These are phyloP conservation scores for Rubus idaeus DNA, from an alignment of 306 rosid species.

Conservation along the genomic window DNA sequence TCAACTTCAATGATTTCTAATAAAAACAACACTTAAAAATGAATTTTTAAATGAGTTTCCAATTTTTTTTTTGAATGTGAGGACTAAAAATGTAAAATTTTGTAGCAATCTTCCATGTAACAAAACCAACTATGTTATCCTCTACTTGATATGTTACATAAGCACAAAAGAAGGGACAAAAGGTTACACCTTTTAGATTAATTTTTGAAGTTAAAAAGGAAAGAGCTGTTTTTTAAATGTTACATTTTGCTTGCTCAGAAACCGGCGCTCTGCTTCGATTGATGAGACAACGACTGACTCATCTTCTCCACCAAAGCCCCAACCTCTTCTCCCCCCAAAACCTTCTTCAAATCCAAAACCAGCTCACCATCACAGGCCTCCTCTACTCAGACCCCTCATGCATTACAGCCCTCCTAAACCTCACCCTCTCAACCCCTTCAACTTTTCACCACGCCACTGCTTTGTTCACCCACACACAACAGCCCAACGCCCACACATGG, in stretches of 20 bases:
- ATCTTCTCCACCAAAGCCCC: conserved; percentile 21
- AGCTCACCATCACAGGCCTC: conserved; percentile 31
- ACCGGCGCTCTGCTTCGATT: background rate
- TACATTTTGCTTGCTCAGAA: background rate
- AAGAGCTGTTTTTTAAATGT: background rate
- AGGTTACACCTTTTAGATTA: too few relatives aligned
- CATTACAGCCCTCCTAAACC: conserved; percentile 20
- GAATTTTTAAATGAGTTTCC: too few relatives aligned
- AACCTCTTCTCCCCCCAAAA: conserved; percentile 8
- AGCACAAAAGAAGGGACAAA: too few relatives aligned
- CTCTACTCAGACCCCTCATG: conserved; percentile 16
- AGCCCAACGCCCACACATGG: conserved; percentile 16
- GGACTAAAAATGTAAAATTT: too few relatives aligned
- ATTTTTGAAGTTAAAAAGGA: background rate
- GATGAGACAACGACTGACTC: conserved; percentile 16
- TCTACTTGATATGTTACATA: too few relatives aligned
- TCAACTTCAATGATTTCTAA: too few relatives aligned
- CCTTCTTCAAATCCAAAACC: conserved; percentile 28
- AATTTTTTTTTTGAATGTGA: too few relatives aligned
- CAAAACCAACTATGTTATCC: too few relatives aligned
- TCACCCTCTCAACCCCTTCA: conserved; percentile 11
- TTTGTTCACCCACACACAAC: conserved; percentile 20
- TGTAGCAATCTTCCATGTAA: too few relatives aligned
- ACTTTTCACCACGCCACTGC: conserved; percentile 22
- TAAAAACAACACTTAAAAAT: too few relatives aligned